Evolutionary conservation across 306 rosid species (phyloP), one percentile per base, ranked within the genome.

Genomic region (Ormosia semicastrata): DNA sequence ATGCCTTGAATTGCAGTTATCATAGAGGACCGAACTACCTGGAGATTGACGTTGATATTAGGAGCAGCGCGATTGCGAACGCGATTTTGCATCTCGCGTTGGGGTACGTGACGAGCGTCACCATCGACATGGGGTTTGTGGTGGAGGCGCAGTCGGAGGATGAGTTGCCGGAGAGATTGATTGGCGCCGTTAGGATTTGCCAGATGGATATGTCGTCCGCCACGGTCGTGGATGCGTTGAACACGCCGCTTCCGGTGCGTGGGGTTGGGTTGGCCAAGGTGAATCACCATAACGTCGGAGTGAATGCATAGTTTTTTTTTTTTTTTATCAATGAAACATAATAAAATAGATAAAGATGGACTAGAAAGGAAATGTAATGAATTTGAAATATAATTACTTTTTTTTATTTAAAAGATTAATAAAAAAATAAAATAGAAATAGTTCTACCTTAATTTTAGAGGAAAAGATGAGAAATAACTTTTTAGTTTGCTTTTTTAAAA

Each of bases 21-120:
- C 88, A 94, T 17, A 86, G 87, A 76, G 98, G 97, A 0, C 79
- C 85, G 0, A 89, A 94, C 79, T 94, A 91, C 68, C 76, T 94
- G 3, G 98, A 94, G 65, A 90, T 94, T 13, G 98, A 94, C 83
- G 90, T 94, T 3, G 97, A 94, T 57, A 94, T 92, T 54, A 97
- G 93, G 1, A 94, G 96, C 90, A 89, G 93, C 1, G 83, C 94
- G 0, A 91, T 94, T 4, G 98, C 98, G 1, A 94, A 80, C 77
- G 98, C 98, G 17, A 90, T 94, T 88, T 73, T 92, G 46, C 93
- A 86, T 73, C 90, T 94, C 2, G 97, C 97, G 53, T 85, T 94
- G 85, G 93, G 94, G 17, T 92, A 79, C 56, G 94, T 92, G 50
- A 87, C 97, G 46, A 83, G 85, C 84, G 93, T 94, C 7, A 83